Evolutionary conservation across 805 yeast species (phyloP), one percentile per base, ranked within the genome.

Genomic region (Metschnikowia amazonensis): DNA sequence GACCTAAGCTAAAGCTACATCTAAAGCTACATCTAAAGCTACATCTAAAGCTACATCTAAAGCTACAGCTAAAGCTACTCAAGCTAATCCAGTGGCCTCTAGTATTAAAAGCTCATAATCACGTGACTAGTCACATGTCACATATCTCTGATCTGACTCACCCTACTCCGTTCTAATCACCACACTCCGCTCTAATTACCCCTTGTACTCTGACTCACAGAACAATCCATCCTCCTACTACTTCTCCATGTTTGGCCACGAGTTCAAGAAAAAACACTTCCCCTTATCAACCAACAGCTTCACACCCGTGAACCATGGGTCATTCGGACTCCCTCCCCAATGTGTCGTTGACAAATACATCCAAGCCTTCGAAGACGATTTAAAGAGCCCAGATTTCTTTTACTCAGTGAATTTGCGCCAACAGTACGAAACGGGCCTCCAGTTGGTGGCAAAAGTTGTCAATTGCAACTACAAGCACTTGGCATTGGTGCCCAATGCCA

Each of bases 221-320:
- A n/a, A n/a, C n/a, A n/a, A n/a, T n/a, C n/a, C 24, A 21, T 21
- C 24, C 24, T 21, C 24, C 4, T 21, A 21, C 6, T 21, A n/a
- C n/a, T 21, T n/a, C 31, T 8, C 8, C 14, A 32, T 32, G 29
- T 80, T 81, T 55, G 86, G 87, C 5, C 72, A 69, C 46, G 55
- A 62, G 9, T 74, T 81, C 57, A 70, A 75, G 45, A 58, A 67
- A n/a, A 62, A 72, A 46, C 67, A 77, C 57, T 84, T 79, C 58
- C 55, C 67, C 1, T 53, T 60, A 13, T 65, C 80, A 10, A 74
- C 64, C 27, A 54, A 66, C 1, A 68, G 60, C 2, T 67, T 69
- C 7, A 59, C 60, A 3, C 76, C 78, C 13, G 73, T 82, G 36
- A 84, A 84, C 60, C 82, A 82, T 57, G 89, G 89, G 6, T 76